Evolutionary conservation across 768 basidiomycete species (phyloP), one percentile per base, ranked within the genome.

Genomic region (Floccularia luteovirens): DNA sequence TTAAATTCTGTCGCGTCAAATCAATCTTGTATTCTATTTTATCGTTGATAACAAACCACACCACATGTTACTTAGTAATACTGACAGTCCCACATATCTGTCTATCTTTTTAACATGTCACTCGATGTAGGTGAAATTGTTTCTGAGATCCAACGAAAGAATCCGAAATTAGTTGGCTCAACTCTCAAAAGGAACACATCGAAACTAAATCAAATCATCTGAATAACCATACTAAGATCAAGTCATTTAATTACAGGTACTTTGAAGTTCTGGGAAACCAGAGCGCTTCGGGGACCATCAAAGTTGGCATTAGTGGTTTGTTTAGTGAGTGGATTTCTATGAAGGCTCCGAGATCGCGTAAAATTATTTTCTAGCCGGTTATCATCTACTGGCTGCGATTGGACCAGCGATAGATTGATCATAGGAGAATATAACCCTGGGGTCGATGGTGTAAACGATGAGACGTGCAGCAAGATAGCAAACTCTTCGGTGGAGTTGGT

Each of bases 401-500:
- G 44, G 39, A 40, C 32, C 45, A 37, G 54, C 41, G 63, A 44
- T 48, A 61, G 44, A 54, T 54, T 54, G 20, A 67, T 58, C 59
- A 77, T 66, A 6, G 86, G 82, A 30, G 83, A 81, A 53, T 74
- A 76, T 10, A 82, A 67, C 27, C 77, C 67, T 28, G 63, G 43
- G 6, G 73, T 71, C 12, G 74, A 60, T 7, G 80, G 75, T 31
- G 88, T 76, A 48, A 87, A 79, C 0, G 85, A 88, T 5, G 90
- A 90, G 34, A 90, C 82, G 52, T 90, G 87, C 13, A 93, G 65
- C 35, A 94, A 67, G 48, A 90, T 87, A 36, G 87, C 81, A 50
- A 91, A 85, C 56, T 89, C 89, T 58, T 93, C 82, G 8, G 90
- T 90, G 10, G 82, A 75, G 50, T 87, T 84, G 16, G 83, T 87